Percentiles rank a stretch among this genome's conserved stretches.
Evolutionary conservation across 495 filamentous ascomycete genomes (phyloP).

Genomic region (Penicillium cosmopolitanum): DNA sequence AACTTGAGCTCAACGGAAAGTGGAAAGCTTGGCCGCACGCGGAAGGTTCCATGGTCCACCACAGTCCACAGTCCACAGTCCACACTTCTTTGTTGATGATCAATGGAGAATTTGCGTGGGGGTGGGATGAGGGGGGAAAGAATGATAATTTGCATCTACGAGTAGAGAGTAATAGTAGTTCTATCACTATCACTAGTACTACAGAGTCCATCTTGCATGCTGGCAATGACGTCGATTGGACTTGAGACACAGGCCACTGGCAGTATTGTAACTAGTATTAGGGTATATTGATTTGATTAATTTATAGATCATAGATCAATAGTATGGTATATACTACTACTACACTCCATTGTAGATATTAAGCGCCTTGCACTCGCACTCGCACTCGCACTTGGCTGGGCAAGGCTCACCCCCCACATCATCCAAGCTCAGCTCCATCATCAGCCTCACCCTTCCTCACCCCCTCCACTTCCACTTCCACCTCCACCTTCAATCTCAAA

Average conservation of each 20-base stretch:
- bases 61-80: background rate
- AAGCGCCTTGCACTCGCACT: background rate
- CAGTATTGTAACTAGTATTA: background rate
- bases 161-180: background rate
- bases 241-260: background rate
- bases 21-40: background rate
- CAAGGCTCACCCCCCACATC: background rate
- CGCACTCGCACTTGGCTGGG: background rate
- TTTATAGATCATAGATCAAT: background rate
- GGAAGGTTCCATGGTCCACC: slow-evolving; percentile 7
- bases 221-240: background rate
- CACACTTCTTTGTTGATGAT: background rate
- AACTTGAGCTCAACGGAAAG: background rate
- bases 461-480: slow-evolving; percentile 11
- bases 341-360: background rate
- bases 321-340: background rate
- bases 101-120: background rate
- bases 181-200: background rate
- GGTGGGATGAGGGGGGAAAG: no score
- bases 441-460: slow-evolving; percentile 10
- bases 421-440: slow-evolving; percentile 9
- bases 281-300: background rate
- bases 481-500: slow-evolving; percentile 5
- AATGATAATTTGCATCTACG: background rate
- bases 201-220: background rate